These are phyloP conservation scores for Leccinum aurantiacum DNA, from an alignment of 768 basidiomycete species.

Conservation along the genomic window DNA sequence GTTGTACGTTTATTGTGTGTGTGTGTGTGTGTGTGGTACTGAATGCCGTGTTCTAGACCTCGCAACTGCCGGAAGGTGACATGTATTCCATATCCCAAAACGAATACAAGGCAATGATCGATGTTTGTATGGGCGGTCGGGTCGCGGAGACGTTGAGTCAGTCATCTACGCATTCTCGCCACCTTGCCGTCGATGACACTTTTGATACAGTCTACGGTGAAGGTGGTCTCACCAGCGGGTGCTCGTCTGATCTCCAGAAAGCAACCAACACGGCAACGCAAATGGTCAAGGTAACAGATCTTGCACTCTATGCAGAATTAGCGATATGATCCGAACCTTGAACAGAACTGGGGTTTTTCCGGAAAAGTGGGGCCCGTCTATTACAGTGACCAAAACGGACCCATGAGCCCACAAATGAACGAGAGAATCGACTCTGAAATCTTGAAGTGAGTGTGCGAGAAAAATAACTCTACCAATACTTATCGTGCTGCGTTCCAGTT, in stretches of 20 bases:
- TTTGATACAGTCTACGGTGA: conserved; percentile 69
- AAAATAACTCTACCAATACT: too few relatives aligned
- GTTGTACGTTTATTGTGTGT: conserved; percentile 50
- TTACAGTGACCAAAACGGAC: conserved; percentile 69
- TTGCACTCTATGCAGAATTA: not conserved
- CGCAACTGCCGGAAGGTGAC: conserved; percentile 76
- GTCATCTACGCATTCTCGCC: conserved; percentile 20
- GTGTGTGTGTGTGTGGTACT: conserved; percentile 3
- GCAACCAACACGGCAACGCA: conserved; percentile 78
- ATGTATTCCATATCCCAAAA: conserved; percentile 67
- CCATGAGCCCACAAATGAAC: conserved; percentile 71
- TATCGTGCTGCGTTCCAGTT: conserved; percentile 28
- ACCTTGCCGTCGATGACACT: conserved; percentile 9
- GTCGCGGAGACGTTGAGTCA: conserved; percentile 89
- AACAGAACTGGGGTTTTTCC: conserved; percentile 77
- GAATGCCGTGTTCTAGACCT: conserved; percentile 46
- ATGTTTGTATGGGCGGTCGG: conserved; percentile 92
- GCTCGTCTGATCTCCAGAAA: conserved; percentile 79
- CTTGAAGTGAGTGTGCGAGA: conserved; percentile 52
- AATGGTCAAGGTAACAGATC: conserved; percentile 80
- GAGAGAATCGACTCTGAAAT: conserved; percentile 90
- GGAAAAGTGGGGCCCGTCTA: conserved; percentile 79
- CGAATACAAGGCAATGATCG: conserved; percentile 80
- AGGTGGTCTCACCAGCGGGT: conserved; percentile 89
- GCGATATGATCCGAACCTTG: conserved; percentile 1